Evolutionary conservation across 2,329 filamentous ascomycete genomes (phyloP), one percentile per base, ranked within the genome.

Genomic region (Teratosphaeria gauchensis): DNA sequence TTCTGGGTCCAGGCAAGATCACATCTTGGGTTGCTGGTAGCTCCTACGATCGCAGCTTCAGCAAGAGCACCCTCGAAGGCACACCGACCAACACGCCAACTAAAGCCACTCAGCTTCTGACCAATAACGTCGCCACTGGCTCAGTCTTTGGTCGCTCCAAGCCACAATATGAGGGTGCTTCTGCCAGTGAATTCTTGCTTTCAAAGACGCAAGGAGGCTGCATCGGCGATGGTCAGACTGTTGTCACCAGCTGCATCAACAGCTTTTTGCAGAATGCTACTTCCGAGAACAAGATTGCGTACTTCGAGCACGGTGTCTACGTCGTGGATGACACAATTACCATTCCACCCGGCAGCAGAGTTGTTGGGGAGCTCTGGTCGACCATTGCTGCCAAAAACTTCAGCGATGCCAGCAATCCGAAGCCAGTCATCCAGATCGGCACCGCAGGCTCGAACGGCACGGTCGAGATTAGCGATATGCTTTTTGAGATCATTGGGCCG

Each of bases 301-400:
- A 84, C 73, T 84, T 84, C 66, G 83, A 86, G 64, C 82, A 86
- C 65, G 84, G 84, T 59, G 80, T 82, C 28, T 87, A 87, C 69
- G 68, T 84, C 35, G 77, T 87, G 69, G 82, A 78, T 28, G 76
- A 81, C 61, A 86, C 84, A 4, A 74, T 87, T 69, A 78, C 77
- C 57, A 76, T 86, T 1, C 83, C 83, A 7, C 71, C 72, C 42
- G 74, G 73, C 59, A 85, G 92, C 77, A 88, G 86, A 76, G 92
- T 97, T 70, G 89, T 89, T 7, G 92, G 92, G 67, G 91, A 96
- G 75, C 85, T 95, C 71, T 96, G 90, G 89, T 87, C 92, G 2
- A 77, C 95, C 62, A 87, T 97, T 72, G 87, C 96, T 81, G 92
- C 90, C 30, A 83, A 75, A 35, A 80, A 63, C 63, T 97, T 96